Conservation (phyloP, 2,329 filamentous ascomycete species). For the Neopestalotiopsis sp. region DNA sequence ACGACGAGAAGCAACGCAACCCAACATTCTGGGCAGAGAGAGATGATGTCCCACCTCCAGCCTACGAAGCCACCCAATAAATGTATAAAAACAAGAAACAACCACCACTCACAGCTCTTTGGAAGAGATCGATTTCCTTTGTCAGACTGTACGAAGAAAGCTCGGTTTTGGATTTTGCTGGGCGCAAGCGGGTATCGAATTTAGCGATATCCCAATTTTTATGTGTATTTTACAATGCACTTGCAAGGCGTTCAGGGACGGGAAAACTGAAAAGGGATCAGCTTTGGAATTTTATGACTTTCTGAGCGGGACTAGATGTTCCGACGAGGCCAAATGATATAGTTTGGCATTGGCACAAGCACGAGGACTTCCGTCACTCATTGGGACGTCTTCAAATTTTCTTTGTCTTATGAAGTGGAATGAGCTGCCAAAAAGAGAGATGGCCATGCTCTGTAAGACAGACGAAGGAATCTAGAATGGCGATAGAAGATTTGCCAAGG, state of each 20-base stretch:
- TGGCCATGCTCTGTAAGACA: neutral
- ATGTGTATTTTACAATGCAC: conserved; percentile 14
- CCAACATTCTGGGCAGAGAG: conserved; percentile 59
- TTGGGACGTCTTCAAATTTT: conserved; percentile 4
- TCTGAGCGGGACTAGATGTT: conserved; percentile 7
- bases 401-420: conserved; percentile 10
- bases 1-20: conserved; percentile 78
- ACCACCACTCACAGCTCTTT: conserved; percentile 12
- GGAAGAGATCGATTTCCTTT: conserved; percentile 15
- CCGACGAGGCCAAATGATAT: conserved; percentile 1
- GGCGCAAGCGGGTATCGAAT: neutral
- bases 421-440: neutral
- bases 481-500: conserved; percentile 6
- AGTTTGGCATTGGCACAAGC: conserved; percentile 9
- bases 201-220: conserved; percentile 16
- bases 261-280: neutral
- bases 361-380: conserved; percentile 11
- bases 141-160: neutral
- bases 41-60: conserved; percentile 65
- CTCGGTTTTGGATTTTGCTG: conserved; percentile 5
- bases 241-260: conserved; percentile 12
- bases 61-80: conserved; percentile 61
- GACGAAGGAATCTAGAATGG: conserved; percentile 11
- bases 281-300: conserved; percentile 5
- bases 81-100: conserved; percentile 18